Conservation (phyloP, 2,329 filamentous ascomycete genomes). For the Gaeumannomyces sp. region DNA sequence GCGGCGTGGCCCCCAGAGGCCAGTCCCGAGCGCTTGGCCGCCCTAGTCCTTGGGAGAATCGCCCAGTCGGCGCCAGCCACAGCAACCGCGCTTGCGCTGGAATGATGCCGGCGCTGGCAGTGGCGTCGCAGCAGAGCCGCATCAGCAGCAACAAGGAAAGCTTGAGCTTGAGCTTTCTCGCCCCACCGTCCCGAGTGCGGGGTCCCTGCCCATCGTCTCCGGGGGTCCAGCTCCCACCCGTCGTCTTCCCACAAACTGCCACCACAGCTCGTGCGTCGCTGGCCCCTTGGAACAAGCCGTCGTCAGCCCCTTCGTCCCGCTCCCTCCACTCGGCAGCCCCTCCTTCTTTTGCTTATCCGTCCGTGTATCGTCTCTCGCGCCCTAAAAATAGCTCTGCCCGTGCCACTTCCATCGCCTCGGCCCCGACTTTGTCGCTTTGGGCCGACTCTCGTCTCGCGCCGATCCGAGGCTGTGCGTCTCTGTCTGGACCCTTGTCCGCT, state of each 20-base stretch:
- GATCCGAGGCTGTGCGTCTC: not conserved
- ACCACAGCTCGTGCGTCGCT: not conserved
- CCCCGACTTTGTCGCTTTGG: too few species aligned
- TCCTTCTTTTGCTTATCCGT: not conserved
- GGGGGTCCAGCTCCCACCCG: not conserved
- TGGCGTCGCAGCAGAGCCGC: not conserved
- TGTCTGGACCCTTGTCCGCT: conserved; percentile 9
- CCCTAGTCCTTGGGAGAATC: not conserved
- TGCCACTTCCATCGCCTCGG: not conserved
- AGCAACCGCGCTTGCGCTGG: too few species aligned
- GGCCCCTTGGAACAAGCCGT: not conserved
- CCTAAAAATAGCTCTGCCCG: not conserved
- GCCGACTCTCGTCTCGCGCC: not conserved
- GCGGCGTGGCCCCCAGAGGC: too few species aligned
- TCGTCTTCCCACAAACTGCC: not conserved
- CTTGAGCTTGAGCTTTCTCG: not conserved
- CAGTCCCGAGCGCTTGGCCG: not conserved
- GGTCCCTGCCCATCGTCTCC: not conserved
- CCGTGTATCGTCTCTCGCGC: too few species aligned
- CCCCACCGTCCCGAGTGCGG: not conserved
- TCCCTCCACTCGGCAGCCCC: not conserved
- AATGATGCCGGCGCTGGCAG: too few species aligned
- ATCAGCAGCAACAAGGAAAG: not conserved
- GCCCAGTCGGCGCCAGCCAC: too few species aligned
- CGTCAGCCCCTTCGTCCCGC: not conserved